Percentiles rank a stretch among this genome's conserved stretches.
These are phyloP conservation scores for Globisporangium spinosum DNA, from an alignment of 352 stramenopile species.

Conservation along the genomic window DNA sequence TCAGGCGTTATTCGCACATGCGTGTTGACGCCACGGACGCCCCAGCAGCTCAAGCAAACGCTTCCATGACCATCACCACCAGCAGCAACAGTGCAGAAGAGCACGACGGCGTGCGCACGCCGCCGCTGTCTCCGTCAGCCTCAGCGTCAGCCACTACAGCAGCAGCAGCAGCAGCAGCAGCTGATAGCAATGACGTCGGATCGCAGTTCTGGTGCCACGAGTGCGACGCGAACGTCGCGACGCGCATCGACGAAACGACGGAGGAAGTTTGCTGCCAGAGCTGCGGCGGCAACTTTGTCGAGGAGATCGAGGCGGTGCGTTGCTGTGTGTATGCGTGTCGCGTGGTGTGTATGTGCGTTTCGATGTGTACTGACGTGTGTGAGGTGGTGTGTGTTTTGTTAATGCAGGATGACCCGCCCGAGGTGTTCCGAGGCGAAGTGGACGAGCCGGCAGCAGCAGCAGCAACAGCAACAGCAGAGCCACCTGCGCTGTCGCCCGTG, in stretches of 20 bases:
- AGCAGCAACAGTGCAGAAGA: neutral
- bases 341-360: neutral
- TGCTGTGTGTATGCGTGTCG: neutral
- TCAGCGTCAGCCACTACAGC: neutral
- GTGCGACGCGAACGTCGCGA: conserved; percentile 53
- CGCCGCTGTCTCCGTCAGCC: conserved; percentile 9
- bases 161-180: neutral
- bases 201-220: conserved; percentile 83
- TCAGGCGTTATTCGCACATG: neutral
- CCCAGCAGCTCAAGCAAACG: neutral
- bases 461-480: neutral
- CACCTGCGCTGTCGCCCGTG: neutral
- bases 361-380: neutral
- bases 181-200: neutral
- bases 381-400: neutral
- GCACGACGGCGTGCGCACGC: conserved; percentile 16
- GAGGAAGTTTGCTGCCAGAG: conserved; percentile 68
- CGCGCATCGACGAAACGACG: conserved; percentile 47
- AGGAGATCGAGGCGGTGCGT: conserved; percentile 72
- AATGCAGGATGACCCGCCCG: conserved; percentile 56
- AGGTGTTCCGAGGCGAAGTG: conserved; percentile 34
- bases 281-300: conserved; percentile 82
- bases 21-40: conserved; percentile 2
- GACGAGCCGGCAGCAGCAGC: conserved; percentile 9
- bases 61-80: neutral